Evolutionary conservation across 371 early-diverging fungal species (phyloP).

Genomic region (Umbelopsis sp.): DNA sequence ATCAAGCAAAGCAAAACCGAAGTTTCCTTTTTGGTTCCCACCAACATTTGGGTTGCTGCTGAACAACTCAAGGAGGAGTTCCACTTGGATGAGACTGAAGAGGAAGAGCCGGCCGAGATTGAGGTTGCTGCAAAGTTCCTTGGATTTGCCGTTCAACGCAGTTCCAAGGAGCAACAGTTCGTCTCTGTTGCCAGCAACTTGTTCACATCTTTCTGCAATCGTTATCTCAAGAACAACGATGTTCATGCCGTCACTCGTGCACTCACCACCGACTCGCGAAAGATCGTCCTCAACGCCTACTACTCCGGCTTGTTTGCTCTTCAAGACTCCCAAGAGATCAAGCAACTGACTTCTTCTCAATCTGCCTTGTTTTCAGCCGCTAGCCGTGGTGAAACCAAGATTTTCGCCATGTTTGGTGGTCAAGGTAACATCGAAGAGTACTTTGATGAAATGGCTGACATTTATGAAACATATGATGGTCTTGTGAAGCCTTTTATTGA

Average conservation of each 20-base stretch:
- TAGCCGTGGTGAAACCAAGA: constrained; percentile 63
- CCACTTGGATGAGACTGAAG: constrained; percentile 47
- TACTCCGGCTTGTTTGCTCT: constrained; percentile 80
- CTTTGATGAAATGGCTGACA: constrained; percentile 88
- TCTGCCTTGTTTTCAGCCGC: constrained; percentile 74
- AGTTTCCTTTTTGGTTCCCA: constrained; percentile 82
- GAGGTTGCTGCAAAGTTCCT: constrained; percentile 80
- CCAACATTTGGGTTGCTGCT: constrained; percentile 87
- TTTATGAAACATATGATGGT: constrained; percentile 83
- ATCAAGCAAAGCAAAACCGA: constrained; percentile 82
- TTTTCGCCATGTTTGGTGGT: constrained; percentile 94
- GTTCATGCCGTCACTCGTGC: constrained; percentile 80
- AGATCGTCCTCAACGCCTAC: constrained; percentile 78
- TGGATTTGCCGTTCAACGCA: constrained; percentile 66
- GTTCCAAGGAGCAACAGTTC: constrained; percentile 66
- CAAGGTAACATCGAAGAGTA: constrained; percentile 96
- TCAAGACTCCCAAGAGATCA: constrained; percentile 47
- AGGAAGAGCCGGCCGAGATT: constrained; percentile 65
- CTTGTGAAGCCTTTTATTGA: constrained; percentile 79
- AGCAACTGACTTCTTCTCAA: constrained; percentile 51
- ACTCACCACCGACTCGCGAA: constrained; percentile 62
- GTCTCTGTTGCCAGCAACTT: constrained; percentile 77
- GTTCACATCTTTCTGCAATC: constrained; percentile 75
- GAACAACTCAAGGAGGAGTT: constrained; percentile 88
- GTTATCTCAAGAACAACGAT: constrained; percentile 82